Conservation (phyloP, 306 rosid species). For the Quercus ilex region DNA sequence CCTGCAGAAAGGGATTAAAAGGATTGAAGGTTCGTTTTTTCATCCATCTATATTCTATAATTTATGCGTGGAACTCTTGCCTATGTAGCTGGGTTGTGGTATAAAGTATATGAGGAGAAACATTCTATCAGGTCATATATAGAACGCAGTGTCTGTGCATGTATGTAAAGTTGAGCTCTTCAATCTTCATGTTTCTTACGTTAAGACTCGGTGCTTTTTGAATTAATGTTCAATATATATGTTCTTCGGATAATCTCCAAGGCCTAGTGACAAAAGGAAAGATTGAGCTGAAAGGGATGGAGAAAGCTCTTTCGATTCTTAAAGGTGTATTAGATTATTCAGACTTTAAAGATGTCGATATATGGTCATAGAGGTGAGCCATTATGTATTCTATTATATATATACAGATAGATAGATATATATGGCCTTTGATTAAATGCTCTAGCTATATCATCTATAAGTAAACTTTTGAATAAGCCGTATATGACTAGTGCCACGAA, state of each 20-base stretch:
- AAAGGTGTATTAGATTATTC: conserved; percentile 80
- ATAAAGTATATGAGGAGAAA: neutral
- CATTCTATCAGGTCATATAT: neutral
- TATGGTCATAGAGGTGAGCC: conserved; percentile 82
- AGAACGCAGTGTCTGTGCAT: too few relatives aligned
- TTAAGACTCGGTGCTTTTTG: too few relatives aligned
- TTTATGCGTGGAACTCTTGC: too few relatives aligned
- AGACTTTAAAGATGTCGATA: conserved; percentile 78
- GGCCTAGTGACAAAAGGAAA: conserved; percentile 63
- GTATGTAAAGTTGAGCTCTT: neutral
- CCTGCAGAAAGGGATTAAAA: conserved; percentile 65
- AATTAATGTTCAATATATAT: neutral
- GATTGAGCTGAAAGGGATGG: conserved; percentile 62
- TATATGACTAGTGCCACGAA: too few relatives aligned
- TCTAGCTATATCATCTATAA: too few relatives aligned
- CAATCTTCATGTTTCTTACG: neutral
- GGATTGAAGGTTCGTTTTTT: conserved; percentile 65
- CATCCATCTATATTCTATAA: neutral
- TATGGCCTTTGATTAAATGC: too few relatives aligned
- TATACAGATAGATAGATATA: too few relatives aligned
- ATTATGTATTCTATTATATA: neutral
- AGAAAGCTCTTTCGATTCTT: conserved; percentile 52
- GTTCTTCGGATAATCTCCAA: conserved; percentile 55
- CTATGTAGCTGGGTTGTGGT: too few relatives aligned
- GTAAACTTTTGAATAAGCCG: too few relatives aligned